These are phyloP conservation scores for Trichosporon asahii DNA, from an alignment of 1,284 basidiomycete species.

Conservation along the genomic window DNA sequence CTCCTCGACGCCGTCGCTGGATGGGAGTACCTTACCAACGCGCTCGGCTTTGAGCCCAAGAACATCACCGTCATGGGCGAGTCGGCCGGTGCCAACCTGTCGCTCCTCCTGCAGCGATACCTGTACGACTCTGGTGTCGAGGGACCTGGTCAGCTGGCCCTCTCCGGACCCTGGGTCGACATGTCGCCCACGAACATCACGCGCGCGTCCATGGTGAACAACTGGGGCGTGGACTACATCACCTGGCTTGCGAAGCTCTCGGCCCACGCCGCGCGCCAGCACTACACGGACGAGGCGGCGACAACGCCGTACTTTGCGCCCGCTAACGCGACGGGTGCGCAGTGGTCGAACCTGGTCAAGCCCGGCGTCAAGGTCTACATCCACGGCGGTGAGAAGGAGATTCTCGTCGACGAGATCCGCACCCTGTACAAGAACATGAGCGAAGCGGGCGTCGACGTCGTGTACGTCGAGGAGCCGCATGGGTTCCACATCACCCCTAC, in stretches of 20 bases:
- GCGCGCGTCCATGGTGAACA: constrained; percentile 5
- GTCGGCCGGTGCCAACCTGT: constrained; percentile 20
- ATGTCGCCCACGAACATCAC: not conserved
- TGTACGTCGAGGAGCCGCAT: constrained; percentile 14
- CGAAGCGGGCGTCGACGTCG: constrained; percentile 13
- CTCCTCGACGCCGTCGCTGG: constrained; percentile 23
- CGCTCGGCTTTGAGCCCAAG: constrained; percentile 16
- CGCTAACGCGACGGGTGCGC: not conserved
- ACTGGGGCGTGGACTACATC: constrained; percentile 18
- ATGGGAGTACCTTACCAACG: constrained; percentile 17
- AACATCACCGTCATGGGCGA: constrained; percentile 20
- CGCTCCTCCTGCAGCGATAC: constrained; percentile 14
- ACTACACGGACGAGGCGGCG: constrained; percentile 11
- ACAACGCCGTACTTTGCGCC: constrained; percentile 16
- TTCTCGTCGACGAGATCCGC: constrained; percentile 21
- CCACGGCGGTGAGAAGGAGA: constrained; percentile 17
- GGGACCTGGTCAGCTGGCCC: constrained; percentile 11
- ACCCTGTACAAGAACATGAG: constrained; percentile 14
- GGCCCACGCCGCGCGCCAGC: not conserved
- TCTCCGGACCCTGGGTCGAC: constrained; percentile 19
- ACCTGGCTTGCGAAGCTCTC: constrained; percentile 7
- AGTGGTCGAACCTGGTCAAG: constrained; percentile 13
- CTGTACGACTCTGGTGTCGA: not conserved
- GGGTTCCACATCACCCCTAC: constrained; percentile 5
- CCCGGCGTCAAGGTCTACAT: constrained; percentile 16